Percentiles rank a stretch among this genome's conserved stretches.
phyloP scores from a whole-genome alignment of 163 green algal genomes.

The Scenedesmus sp. region DNA sequence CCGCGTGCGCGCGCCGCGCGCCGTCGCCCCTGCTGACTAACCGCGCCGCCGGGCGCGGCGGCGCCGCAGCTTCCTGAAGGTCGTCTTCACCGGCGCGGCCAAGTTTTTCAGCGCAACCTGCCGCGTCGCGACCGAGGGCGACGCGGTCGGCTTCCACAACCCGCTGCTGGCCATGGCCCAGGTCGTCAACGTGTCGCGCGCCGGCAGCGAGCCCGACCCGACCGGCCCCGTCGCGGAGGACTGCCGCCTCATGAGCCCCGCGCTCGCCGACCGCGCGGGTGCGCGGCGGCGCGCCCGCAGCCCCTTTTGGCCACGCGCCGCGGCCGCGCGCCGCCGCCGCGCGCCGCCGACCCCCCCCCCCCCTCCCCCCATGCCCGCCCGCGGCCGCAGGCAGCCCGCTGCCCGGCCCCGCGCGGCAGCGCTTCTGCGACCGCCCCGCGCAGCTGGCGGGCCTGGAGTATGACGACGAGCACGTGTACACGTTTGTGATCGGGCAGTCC shows the following conservation, averaged over 20 bases:
- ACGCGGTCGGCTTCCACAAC: slow-evolving; percentile 28
- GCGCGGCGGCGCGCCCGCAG: too few species aligned
- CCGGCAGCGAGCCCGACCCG: slow-evolving; percentile 12
- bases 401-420: not conserved
- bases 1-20: too few species aligned
- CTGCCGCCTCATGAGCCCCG: slow-evolving; percentile 7
- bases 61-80: not conserved
- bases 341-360: too few species aligned
- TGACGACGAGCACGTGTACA: slow-evolving; percentile 21
- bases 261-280: slow-evolving; percentile 28
- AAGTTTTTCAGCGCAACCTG: slow-evolving; percentile 27
- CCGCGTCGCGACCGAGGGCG: slow-evolving; percentile 12
- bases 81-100: slow-evolving; percentile 6
- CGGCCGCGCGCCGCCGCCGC: too few species aligned
- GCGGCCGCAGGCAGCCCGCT: slow-evolving; percentile 3
- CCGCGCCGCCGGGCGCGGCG: too few species aligned
- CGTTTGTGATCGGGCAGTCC: slow-evolving; percentile 29
- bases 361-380: not conserved
- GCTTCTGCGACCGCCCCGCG: slow-evolving; percentile 22
- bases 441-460: slow-evolving; percentile 17
- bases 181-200: slow-evolving; percentile 12
- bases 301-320: too few species aligned
- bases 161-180: slow-evolving; percentile 27
- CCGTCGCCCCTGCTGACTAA: too few species aligned
- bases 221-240: slow-evolving; percentile 10